Percentiles rank a stretch among this genome's conserved stretches.
Conservation (phyloP, 352 stramenopile species). For the Phytophthora brassicae region DNA sequence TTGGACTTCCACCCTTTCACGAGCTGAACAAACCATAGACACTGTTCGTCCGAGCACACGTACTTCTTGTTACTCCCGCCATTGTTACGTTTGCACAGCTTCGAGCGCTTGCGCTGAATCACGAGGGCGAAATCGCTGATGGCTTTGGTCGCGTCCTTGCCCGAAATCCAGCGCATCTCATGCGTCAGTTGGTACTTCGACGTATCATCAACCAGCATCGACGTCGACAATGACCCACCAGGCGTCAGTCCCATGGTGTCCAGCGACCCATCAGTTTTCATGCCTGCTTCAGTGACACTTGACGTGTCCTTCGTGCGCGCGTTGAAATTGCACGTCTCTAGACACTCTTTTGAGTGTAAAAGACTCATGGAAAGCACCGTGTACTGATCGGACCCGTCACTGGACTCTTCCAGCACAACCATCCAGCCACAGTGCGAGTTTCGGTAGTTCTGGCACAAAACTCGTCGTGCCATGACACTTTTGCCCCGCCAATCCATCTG, state of each 20-base stretch:
- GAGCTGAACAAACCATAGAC: conserved; percentile 78
- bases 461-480: conserved; percentile 46
- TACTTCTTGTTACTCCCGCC: conserved; percentile 88
- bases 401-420: conserved; percentile 56
- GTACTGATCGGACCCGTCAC: conserved; percentile 41
- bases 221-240: conserved; percentile 24
- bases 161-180: conserved; percentile 80
- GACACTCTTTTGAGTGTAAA: conserved; percentile 70
- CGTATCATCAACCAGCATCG: conserved; percentile 57
- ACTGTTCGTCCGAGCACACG: conserved; percentile 72
- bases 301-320: conserved; percentile 48
- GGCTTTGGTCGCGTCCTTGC: conserved; percentile 76
- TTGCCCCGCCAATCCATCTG: conserved; percentile 47
- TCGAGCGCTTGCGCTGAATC: conserved; percentile 77
- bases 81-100: conserved; percentile 81
- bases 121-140: conserved; percentile 80
- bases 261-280: conserved; percentile 1
- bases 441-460: conserved; percentile 73
- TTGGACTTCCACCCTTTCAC: conserved; percentile 85
- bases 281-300: not conserved
- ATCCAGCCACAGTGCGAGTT: conserved; percentile 75
- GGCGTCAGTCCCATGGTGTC: conserved; percentile 3
- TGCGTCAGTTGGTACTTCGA: conserved; percentile 73
- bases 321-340: conserved; percentile 79
- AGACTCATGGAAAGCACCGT: conserved; percentile 58